These are phyloP conservation scores for Erigeron philadelphicus DNA, from an alignment of 140 eudicot genomes.

Conservation along the genomic window DNA sequence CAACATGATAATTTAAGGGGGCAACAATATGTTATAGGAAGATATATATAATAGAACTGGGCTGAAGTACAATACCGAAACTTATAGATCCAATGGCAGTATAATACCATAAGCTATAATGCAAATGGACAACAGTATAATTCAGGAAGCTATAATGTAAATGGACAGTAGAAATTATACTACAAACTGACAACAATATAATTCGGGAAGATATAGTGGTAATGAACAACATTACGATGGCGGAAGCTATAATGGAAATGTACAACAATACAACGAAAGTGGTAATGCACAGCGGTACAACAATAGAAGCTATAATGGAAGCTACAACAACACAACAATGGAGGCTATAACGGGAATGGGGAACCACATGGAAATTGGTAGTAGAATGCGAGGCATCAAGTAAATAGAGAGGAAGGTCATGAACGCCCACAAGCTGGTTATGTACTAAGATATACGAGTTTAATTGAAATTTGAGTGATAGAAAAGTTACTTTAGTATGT, in stretches of 20 bases:
- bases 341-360: constrained; percentile 10
- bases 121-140: constrained; percentile 16
- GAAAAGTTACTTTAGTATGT: no score
- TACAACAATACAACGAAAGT: neutral
- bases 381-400: constrained; percentile 12
- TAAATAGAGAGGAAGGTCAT: neutral
- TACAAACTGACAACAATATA: no score
- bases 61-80: no score
- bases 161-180: constrained; percentile 9
- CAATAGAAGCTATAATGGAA: neutral
- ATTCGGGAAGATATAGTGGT: neutral
- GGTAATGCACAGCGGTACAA: constrained; percentile 1
- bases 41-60: no score
- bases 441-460: no score
- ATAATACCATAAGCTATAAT: neutral
- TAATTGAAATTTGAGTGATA: no score
- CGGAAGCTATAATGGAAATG: constrained; percentile 5
- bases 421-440: constrained; percentile 22
- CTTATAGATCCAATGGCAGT: no score
- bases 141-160: neutral
- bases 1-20: no score
- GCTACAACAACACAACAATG: neutral
- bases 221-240: constrained; percentile 13
- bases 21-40: no score
- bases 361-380: constrained; percentile 17